Evolutionary conservation across 805 yeast species (phyloP).

Genomic region (Candida krabiensis): DNA sequence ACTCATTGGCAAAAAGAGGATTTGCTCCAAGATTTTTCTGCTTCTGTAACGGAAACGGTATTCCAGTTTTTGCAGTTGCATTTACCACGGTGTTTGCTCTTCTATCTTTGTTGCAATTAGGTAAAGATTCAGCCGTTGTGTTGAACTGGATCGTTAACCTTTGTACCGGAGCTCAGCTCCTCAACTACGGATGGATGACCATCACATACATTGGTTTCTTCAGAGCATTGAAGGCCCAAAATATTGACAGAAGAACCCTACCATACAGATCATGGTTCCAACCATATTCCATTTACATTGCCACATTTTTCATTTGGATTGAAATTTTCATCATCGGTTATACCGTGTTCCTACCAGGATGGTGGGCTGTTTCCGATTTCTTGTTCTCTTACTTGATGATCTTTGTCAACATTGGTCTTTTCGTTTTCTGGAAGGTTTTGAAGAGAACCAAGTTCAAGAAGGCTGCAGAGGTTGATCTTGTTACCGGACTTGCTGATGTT

Average conservation of each 20-base stretch:
- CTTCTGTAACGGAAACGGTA: constrained; percentile 63
- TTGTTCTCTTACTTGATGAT: constrained; percentile 44
- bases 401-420: constrained; percentile 39
- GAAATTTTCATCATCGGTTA: constrained; percentile 39
- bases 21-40: constrained; percentile 69
- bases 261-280: constrained; percentile 44
- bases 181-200: constrained; percentile 47
- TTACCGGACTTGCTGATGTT: constrained; percentile 39
- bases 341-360: constrained; percentile 41
- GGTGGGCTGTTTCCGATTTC: constrained; percentile 37
- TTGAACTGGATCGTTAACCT: constrained; percentile 47
- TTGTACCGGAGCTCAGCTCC: constrained; percentile 47
- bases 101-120: constrained; percentile 60
- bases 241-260: constrained; percentile 37
- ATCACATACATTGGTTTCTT: constrained; percentile 43
- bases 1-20: constrained; percentile 67
- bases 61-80: constrained; percentile 60
- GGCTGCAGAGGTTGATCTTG: constrained; percentile 38
- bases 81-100: constrained; percentile 59
- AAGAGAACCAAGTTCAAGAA: constrained; percentile 37
- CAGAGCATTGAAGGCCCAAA: constrained; percentile 41
- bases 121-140: constrained; percentile 33
- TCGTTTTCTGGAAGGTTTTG: constrained; percentile 37
- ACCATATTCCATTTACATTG: constrained; percentile 38
- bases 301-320: constrained; percentile 25